Evolutionary conservation across 257 asterid genomes (phyloP).

Genomic region (Solanum etuberosum): DNA sequence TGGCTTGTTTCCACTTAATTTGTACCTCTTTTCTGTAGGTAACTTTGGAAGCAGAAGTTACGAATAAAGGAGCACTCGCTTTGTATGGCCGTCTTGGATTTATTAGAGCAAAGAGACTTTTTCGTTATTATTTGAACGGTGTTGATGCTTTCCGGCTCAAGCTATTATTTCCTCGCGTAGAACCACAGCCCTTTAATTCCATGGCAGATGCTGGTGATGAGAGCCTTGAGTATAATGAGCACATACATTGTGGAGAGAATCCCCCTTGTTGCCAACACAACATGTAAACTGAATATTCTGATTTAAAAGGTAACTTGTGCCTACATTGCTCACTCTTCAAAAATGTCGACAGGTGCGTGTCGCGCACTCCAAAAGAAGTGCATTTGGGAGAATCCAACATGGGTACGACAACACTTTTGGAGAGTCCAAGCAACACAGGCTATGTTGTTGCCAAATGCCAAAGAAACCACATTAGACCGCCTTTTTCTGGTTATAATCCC

Average conservation of each 20-base stretch:
- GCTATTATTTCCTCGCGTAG: slow-evolving; percentile 64
- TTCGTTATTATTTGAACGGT: slow-evolving; percentile 85
- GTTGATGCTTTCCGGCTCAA: slow-evolving; percentile 94
- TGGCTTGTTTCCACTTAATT: neutral
- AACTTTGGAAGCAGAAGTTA: slow-evolving; percentile 93
- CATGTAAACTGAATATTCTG: neutral
- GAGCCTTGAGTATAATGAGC: slow-evolving; percentile 4
- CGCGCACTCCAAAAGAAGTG: neutral
- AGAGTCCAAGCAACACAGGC: neutral
- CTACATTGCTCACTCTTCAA: neutral
- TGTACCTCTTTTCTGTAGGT: slow-evolving; percentile 23
- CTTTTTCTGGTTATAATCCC: neutral
- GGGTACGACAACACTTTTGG: neutral
- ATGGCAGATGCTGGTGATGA: slow-evolving; percentile 14
- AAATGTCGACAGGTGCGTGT: neutral
- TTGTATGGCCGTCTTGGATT: slow-evolving; percentile 89
- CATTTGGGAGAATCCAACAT: neutral
- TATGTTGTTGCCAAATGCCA: neutral
- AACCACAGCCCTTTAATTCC: slow-evolving; percentile 21
- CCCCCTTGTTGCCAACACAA: neutral
- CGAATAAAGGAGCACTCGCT: slow-evolving; percentile 90
- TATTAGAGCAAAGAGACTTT: slow-evolving; percentile 86
- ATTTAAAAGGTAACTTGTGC: neutral
- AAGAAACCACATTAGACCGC: neutral
- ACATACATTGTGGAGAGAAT: slow-evolving; percentile 10